These are phyloP conservation scores for Terana coerulea DNA, from an alignment of 768 basidiomycete species.

Conservation along the genomic window DNA sequence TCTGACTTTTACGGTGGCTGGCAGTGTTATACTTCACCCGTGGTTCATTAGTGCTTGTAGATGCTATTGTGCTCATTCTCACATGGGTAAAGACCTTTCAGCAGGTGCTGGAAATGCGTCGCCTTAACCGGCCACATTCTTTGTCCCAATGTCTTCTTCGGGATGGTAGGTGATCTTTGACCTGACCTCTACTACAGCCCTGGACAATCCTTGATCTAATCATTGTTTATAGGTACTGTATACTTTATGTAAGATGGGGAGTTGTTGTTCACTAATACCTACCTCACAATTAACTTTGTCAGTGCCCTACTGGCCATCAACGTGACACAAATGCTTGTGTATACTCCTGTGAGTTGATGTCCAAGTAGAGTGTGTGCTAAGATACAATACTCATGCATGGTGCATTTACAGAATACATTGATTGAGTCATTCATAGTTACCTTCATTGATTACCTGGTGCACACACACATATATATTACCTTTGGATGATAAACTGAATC, in stretches of 20 bases:
- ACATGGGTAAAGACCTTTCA: not conserved
- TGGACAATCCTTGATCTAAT: not conserved
- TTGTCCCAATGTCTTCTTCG: not conserved
- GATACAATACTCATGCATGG: no score
- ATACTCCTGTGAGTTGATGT: not conserved
- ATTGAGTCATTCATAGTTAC: not conserved
- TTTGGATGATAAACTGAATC: not conserved
- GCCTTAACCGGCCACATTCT: not conserved
- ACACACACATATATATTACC: not conserved
- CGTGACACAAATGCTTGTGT: not conserved
- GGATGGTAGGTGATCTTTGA: not conserved
- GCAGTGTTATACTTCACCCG: not conserved
- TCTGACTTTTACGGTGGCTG: no score
- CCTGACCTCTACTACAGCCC: no score
- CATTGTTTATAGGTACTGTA: not conserved
- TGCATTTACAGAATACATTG: not conserved
- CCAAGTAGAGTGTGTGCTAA: no score
- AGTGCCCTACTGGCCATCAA: not conserved
- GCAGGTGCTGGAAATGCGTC: not conserved
- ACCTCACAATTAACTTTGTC: not conserved
- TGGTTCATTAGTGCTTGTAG: not conserved
- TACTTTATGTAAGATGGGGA: not conserved
- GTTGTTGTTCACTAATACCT: not conserved
- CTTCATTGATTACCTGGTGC: not conserved
- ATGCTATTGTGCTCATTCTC: not conserved